Conservation (phyloP, 2,329 filamentous ascomycete species). For the Microdochium trichocladiopsis region DNA sequence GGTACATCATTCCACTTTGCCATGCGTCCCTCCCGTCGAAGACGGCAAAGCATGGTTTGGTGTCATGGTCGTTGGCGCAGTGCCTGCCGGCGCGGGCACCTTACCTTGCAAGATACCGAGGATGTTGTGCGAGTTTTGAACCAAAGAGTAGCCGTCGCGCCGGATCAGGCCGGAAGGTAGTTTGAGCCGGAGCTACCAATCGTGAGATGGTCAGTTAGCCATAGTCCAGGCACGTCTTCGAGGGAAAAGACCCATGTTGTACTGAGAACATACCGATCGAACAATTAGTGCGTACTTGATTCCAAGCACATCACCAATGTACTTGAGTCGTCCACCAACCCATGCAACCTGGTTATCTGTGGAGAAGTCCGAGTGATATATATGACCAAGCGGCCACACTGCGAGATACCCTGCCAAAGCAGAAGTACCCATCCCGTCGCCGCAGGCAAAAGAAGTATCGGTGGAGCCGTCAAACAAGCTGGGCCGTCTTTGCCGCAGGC, state of each 20-base stretch:
- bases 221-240: neutral
- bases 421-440: slow-evolving; percentile 41
- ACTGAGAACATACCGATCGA: slow-evolving; percentile 35
- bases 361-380: slow-evolving; percentile 49
- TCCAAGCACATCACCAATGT: slow-evolving; percentile 48
- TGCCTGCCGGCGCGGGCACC: neutral
- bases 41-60: too few species aligned
- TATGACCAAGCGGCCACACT: slow-evolving; percentile 49
- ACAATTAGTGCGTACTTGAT: slow-evolving; percentile 51
- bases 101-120: neutral
- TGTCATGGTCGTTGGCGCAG: neutral
- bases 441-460: slow-evolving; percentile 39
- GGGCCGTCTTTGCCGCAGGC: slow-evolving; percentile 44
- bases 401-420: slow-evolving; percentile 51
- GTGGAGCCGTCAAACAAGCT: slow-evolving; percentile 31
- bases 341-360: slow-evolving; percentile 52
- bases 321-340: slow-evolving; percentile 44
- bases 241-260: too few species aligned
- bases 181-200: neutral
- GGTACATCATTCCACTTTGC: too few species aligned
- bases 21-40: too few species aligned
- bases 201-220: neutral
- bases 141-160: neutral
- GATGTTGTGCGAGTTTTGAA: neutral
- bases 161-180: neutral